These are phyloP conservation scores for Annona cherimola DNA, from an alignment of 164 flowering plant species.

Conservation along the genomic window DNA sequence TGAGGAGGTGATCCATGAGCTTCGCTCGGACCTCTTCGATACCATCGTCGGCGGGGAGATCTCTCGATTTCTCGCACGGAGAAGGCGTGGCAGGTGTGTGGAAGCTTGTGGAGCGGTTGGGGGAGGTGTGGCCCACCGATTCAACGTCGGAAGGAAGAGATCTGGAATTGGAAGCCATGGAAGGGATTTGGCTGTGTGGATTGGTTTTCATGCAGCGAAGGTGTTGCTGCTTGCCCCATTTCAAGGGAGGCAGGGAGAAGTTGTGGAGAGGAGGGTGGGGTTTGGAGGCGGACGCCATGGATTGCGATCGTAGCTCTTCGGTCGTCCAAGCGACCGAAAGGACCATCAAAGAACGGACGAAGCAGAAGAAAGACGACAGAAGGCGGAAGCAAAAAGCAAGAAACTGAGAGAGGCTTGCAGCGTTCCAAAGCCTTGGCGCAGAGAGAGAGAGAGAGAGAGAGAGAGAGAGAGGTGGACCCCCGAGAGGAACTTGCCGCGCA, in stretches of 20 bases:
- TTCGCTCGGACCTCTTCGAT: conserved; percentile 56
- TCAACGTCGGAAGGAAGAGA: conserved; percentile 21
- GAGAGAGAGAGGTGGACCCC: not conserved
- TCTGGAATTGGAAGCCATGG: conserved; percentile 15
- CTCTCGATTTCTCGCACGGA: not conserved
- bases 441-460: not conserved
- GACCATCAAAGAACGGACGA: not conserved
- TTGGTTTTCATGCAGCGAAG: conserved; percentile 50
- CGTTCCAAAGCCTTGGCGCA: not conserved
- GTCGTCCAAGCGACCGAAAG: not conserved
- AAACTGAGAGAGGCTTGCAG: not conserved
- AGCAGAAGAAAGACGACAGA: no score
- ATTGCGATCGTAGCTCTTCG: conserved; percentile 6
- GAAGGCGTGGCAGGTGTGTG: conserved; percentile 8
- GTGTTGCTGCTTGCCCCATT: conserved; percentile 60
- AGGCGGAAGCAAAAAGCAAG: not conserved
- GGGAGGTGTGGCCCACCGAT: conserved; percentile 5
- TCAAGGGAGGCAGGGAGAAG: conserved; percentile 49
- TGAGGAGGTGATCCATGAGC: conserved; percentile 48
- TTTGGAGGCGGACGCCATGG: conserved; percentile 32
- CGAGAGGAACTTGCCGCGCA: not conserved
- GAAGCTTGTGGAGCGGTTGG: conserved; percentile 4
- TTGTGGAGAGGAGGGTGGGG: conserved; percentile 62
- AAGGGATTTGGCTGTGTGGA: conserved; percentile 10
- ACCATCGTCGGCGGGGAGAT: conserved; percentile 26